Percentiles rank a stretch among this genome's conserved stretches.
Conservation (phyloP, 2,329 filamentous ascomycete species). For the Colletotrichum sp. region DNA sequence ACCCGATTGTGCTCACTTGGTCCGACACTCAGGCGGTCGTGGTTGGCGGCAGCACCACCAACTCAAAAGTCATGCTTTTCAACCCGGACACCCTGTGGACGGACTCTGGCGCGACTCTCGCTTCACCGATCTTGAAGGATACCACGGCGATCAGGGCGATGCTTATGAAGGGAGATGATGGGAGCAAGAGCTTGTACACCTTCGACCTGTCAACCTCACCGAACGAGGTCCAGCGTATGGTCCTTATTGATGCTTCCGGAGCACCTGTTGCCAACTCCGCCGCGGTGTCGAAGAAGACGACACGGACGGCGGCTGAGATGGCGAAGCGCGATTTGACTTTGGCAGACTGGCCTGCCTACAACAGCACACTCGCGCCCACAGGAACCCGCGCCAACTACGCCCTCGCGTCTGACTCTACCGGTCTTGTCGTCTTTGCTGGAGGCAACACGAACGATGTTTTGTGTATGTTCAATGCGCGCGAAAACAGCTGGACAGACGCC, state of each 20-base stretch:
- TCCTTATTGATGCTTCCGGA: conserved; percentile 68
- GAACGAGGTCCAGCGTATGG: conserved; percentile 73
- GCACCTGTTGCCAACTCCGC: conserved; percentile 51
- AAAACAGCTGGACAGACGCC: conserved; percentile 81
- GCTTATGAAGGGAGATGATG: conserved; percentile 74
- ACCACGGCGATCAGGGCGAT: conserved; percentile 62
- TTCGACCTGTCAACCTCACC: conserved; percentile 79
- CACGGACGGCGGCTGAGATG: neutral
- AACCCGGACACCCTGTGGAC: conserved; percentile 67
- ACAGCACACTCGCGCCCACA: conserved; percentile 72
- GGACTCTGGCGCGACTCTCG: conserved; percentile 68
- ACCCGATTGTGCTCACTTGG: conserved; percentile 78
- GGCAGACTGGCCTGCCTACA: conserved; percentile 77
- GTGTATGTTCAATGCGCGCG: conserved; percentile 75
- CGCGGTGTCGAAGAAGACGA: conserved; percentile 35
- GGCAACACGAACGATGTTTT: conserved; percentile 65
- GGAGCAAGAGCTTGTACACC: conserved; percentile 77
- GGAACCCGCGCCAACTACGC: conserved; percentile 71
- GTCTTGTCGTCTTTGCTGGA: conserved; percentile 67
- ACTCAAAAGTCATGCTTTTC: conserved; percentile 76
- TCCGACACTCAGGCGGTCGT: conserved; percentile 72
- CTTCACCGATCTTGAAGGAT: conserved; percentile 62
- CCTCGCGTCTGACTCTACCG: conserved; percentile 68
- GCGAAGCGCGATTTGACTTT: conserved; percentile 55
- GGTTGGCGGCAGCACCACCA: conserved; percentile 72